A percentile compares a stretch with the other conserved stretches of the same genome.
Conservation (phyloP, 1,284 basidiomycete genomes). For the Trichosporon sp. region DNA sequence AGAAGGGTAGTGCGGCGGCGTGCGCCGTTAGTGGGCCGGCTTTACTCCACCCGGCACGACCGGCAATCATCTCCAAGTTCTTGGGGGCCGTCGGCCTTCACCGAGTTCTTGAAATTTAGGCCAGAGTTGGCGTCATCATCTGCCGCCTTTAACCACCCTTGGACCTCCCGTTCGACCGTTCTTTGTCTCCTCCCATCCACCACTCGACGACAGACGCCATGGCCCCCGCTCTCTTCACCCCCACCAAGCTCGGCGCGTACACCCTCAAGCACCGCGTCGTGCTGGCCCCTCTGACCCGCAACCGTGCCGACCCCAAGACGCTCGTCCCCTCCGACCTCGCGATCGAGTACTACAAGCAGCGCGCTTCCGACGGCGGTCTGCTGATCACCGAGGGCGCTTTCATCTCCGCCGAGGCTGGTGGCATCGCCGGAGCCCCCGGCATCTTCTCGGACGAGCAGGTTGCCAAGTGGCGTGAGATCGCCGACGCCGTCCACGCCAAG, state of each 20-base stretch:
- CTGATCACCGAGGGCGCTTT: slow-evolving; percentile 52
- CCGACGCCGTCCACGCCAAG: slow-evolving; percentile 59
- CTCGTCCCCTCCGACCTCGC: slow-evolving; percentile 41
- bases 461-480: slow-evolving; percentile 52
- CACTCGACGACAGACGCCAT: not conserved
- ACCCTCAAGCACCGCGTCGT: slow-evolving; percentile 51
- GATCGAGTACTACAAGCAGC: slow-evolving; percentile 52
- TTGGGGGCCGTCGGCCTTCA: slow-evolving; percentile 11
- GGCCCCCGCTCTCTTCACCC: slow-evolving; percentile 35
- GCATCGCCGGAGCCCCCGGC: slow-evolving; percentile 37
- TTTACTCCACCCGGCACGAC: slow-evolving; percentile 14
- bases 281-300: slow-evolving; percentile 53
- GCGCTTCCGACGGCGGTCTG: slow-evolving; percentile 50
- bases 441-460: slow-evolving; percentile 46
- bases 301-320: slow-evolving; percentile 37
- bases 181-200: no score
- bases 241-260: slow-evolving; percentile 38
- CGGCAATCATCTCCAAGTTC: not conserved
- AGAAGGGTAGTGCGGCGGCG: not conserved
- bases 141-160: not conserved
- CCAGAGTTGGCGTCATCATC: not conserved
- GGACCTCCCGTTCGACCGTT: not conserved
- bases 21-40: not conserved
- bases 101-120: slow-evolving; percentile 4
- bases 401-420: slow-evolving; percentile 38